Evolutionary conservation across 2,329 filamentous ascomycete genomes (phyloP).

Genomic region (Colletotrichum euphorbiae): DNA sequence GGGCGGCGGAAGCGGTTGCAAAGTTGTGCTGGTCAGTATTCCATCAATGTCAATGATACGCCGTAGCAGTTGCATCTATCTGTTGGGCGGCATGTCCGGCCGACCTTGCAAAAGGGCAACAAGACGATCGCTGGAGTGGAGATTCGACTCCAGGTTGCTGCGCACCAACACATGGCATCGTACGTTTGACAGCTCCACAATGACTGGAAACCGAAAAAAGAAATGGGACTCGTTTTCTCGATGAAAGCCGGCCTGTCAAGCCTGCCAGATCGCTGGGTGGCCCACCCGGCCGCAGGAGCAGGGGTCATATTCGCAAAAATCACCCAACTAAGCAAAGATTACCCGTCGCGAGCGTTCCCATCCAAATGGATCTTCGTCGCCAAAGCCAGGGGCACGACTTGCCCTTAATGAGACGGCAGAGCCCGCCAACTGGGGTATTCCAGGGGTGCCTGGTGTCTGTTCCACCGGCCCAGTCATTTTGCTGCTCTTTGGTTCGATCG

Average conservation of each 20-base stretch:
- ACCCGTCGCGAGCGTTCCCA: conserved; percentile 29
- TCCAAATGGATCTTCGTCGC: conserved; percentile 30
- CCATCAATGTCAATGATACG: conserved; percentile 7
- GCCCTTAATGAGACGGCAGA: conserved; percentile 40
- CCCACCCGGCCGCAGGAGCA: conserved; percentile 32
- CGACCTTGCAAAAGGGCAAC: conserved; percentile 13
- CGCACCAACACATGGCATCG: conserved; percentile 37
- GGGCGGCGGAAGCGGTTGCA: conserved; percentile 11
- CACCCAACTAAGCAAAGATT: conserved; percentile 39
- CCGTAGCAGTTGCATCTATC: conserved; percentile 1
- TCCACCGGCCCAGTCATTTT: conserved; percentile 23
- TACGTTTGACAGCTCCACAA: conserved; percentile 37
- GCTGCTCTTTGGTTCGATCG: conserved; percentile 34
- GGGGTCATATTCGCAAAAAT: conserved; percentile 36
- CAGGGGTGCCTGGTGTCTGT: conserved; percentile 23
- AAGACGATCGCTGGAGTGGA: conserved; percentile 27
- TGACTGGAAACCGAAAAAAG: conserved; percentile 35
- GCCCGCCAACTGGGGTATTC: conserved; percentile 36
- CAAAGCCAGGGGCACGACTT: conserved; percentile 23
- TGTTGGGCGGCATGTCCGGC: conserved; percentile 29
- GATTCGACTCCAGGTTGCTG: conserved; percentile 19
- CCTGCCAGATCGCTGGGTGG: conserved; percentile 39
- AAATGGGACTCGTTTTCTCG: conserved; percentile 36
- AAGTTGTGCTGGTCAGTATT: conserved; percentile 6
- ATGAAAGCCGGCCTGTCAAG: conserved; percentile 35